Base-by-base conservation (phyloP, 108 stramenopile genomes). In the Discostella stelligeroides region DNA sequence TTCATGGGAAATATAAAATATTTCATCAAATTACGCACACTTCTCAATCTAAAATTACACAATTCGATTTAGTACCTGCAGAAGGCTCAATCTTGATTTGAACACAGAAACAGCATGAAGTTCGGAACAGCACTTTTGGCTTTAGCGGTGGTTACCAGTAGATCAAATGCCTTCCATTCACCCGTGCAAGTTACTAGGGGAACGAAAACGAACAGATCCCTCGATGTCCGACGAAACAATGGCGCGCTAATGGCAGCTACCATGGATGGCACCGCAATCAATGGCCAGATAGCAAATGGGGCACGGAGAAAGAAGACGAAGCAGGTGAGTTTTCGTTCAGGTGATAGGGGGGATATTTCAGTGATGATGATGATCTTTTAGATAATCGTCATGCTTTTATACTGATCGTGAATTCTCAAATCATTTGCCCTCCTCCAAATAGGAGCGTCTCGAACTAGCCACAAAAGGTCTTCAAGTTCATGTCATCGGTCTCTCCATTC, bases 401-500 rank as follows among this genome's bases (percentile, higher is more conserved):
- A 17, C 45, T 5, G 45, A 2, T 46, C n/a, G 14, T 7, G 17
- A 17, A 17, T 14, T 46, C 17, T 42, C 60, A 27, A 7, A 45
- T 30, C 34, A 29, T 9, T 15, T 49, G 15, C 53, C 57, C 55
- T 55, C 0, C 30, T 55, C 15, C 21, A 20, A 60, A 61, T 70
- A 94, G 93, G 93, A 95, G 77, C 94, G 94, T 41, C 85, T 95
- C 37, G 82, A 88, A 65, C 83, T 83, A 7, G 94, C 94, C 37
- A 88, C 94, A 45, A 95, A 91, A 61, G 95, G 97, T 38, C 84
- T 98, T 1, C 92, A 98, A 67, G 97, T 99, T 7, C 93, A 97
- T 64, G 93, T 95, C 49, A 82, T 99, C 48, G 98, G 97, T 43
- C 81, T 98, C 18, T 97, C 96, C 48, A 98, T 98, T 84, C 98